Evolutionary conservation across 192 early-diverging fungal genomes (phyloP).

Genomic region (Gryganskiella cystojenkinii): DNA sequence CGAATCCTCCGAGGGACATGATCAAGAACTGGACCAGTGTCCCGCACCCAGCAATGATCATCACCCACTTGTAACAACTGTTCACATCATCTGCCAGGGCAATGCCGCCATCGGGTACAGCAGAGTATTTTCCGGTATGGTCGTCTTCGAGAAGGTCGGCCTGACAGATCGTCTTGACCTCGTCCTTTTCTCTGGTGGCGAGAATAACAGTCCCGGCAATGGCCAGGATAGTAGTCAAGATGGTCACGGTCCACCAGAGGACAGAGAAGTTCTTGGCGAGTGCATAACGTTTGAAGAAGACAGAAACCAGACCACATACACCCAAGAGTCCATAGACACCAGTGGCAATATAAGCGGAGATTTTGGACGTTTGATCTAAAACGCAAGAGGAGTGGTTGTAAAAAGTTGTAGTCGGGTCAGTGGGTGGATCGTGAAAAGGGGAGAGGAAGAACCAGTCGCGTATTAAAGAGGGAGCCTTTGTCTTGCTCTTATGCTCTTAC

Average conservation of each 20-base stretch:
- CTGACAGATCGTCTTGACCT: conserved; percentile 12
- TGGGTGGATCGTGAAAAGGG: too few relatives aligned
- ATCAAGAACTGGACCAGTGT: conserved; percentile 16
- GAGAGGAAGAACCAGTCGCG: neutral
- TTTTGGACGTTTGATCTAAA: conserved; percentile 16
- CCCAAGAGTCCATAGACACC: conserved; percentile 39
- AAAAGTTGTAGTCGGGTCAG: too few relatives aligned
- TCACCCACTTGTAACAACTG: conserved; percentile 4
- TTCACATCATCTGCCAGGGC: conserved; percentile 16
- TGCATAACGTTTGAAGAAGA: conserved; percentile 44
- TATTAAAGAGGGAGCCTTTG: neutral
- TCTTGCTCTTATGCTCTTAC: neutral
- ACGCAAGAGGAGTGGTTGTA: neutral
- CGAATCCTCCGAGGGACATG: conserved; percentile 36
- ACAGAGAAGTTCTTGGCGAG: conserved; percentile 52
- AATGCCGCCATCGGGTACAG: neutral
- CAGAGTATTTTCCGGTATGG: neutral
- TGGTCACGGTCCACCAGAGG: conserved; percentile 49
- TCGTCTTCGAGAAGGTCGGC: conserved; percentile 7
- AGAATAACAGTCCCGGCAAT: conserved; percentile 20
- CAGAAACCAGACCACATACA: conserved; percentile 22
- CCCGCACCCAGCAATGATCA: conserved; percentile 13
- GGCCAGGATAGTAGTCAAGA: conserved; percentile 20
- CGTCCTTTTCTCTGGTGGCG: conserved; percentile 25
- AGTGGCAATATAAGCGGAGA: conserved; percentile 10